A percentile compares a stretch with the other conserved stretches of the same genome.
Evolutionary conservation across 495 filamentous ascomycete species (phyloP).

Genomic region (Aspergillus diversus): DNA sequence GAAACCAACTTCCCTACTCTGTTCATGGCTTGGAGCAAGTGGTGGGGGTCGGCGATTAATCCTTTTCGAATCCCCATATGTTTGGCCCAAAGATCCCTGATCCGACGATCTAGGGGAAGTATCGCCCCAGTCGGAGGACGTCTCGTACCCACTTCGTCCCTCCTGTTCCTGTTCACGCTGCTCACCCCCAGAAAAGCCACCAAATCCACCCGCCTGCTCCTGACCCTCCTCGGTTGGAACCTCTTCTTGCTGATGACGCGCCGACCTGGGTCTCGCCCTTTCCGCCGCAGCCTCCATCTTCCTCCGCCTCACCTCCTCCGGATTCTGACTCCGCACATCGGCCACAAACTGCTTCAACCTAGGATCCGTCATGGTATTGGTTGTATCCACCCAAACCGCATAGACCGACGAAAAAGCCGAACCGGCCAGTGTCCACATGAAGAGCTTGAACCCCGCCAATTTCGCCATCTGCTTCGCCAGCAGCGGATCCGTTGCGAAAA

Average conservation of each 20-base stretch:
- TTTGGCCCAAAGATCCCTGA: neutral
- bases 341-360: slow-evolving; percentile 31
- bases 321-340: slow-evolving; percentile 25
- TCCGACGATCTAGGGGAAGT: neutral
- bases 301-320: slow-evolving; percentile 31
- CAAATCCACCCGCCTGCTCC: slow-evolving; percentile 1
- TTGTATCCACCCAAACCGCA: slow-evolving; percentile 22
- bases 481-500: neutral
- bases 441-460: slow-evolving; percentile 24
- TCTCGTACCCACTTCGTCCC: neutral
- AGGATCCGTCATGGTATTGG: slow-evolving; percentile 27
- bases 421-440: slow-evolving; percentile 25
- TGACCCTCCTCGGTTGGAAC: slow-evolving; percentile 8
- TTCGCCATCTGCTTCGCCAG: neutral
- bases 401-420: slow-evolving; percentile 13
- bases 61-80: neutral
- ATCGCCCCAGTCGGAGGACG: neutral
- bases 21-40: neutral
- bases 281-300: slow-evolving; percentile 26
- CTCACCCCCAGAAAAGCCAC: neutral
- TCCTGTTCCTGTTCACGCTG: neutral
- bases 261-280: slow-evolving; percentile 5
- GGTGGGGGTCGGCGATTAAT: neutral
- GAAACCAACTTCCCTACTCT: slow-evolving; percentile 26
- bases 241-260: slow-evolving; percentile 16